A percentile compares a stretch with the other conserved stretches of the same genome.
Conservation (phyloP, 495 filamentous ascomycete species). For the Zalerion maritima region DNA sequence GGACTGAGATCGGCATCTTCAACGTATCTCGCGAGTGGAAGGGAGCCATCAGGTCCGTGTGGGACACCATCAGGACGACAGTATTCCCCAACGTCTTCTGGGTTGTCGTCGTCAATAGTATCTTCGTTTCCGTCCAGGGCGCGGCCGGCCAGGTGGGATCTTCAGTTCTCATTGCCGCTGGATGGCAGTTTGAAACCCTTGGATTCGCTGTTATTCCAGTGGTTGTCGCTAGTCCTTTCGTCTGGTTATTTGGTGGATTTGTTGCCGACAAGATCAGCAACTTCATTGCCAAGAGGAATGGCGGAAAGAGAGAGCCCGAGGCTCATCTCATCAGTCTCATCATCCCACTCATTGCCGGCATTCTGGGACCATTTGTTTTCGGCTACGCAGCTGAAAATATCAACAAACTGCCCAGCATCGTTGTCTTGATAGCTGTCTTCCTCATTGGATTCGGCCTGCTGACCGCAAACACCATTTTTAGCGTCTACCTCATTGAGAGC, state of each 20-base stretch:
- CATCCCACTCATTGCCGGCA: constrained; percentile 2
- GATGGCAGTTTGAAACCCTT: constrained; percentile 1
- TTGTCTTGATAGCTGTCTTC: constrained; percentile 10
- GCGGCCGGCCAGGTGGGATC: constrained; percentile 4
- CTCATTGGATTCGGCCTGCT: constrained; percentile 6
- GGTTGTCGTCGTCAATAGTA: constrained; percentile 2
- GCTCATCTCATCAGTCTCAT: constrained; percentile 3
- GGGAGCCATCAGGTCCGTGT: constrained; percentile 1
- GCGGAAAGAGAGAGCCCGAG: constrained; percentile 4
- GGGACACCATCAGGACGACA: constrained; percentile 1
- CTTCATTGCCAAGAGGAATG: background rate
- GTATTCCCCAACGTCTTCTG: constrained; percentile 3
- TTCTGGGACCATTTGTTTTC: constrained; percentile 1
- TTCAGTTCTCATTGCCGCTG: constrained; percentile 3
- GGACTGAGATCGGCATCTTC: constrained; percentile 4
- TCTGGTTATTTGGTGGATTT: constrained; percentile 8
- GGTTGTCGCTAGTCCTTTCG: constrained; percentile 2
- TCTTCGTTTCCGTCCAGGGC: constrained; percentile 2
- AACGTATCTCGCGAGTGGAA: constrained; percentile 2
- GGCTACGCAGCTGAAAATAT: constrained; percentile 3
- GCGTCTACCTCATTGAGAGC: constrained; percentile 4
- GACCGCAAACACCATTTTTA: constrained; percentile 2
- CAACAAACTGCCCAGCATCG: constrained; percentile 7
- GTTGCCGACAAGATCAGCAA: constrained; percentile 2
- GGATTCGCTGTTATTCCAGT: constrained; percentile 2